Evolutionary conservation across 345 rosid species (phyloP).

Genomic region (Raphanus raphanistrum): DNA sequence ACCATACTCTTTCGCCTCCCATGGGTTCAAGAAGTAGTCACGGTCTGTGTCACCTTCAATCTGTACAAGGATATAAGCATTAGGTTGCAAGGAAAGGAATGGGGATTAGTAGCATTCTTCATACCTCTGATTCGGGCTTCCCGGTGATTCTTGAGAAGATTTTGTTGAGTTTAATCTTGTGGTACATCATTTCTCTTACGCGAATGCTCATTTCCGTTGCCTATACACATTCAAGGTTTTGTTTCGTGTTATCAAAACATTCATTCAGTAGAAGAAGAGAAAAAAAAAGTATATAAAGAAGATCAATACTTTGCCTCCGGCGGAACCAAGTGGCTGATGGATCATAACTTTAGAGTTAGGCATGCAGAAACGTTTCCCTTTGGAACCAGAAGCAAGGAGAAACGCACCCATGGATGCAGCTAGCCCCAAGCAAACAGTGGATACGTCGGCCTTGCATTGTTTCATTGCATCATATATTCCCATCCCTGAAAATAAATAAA

Average conservation of each 20-base stretch:
- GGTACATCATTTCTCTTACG: conserved; percentile 77
- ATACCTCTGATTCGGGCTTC: conserved; percentile 72
- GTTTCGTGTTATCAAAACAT: not conserved
- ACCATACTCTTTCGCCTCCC: conserved; percentile 96
- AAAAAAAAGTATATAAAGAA: not conserved
- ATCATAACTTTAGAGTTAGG: conserved; percentile 95
- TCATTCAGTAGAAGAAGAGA: not conserved
- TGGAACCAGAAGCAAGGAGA: conserved; percentile 79
- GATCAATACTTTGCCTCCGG: conserved; percentile 62
- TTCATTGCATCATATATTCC: conserved; percentile 98
- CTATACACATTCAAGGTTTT: conserved; percentile 44
- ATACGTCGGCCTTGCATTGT: conserved; percentile 90
- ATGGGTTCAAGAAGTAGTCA: conserved; percentile 84
- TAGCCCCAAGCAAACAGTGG: conserved; percentile 88
- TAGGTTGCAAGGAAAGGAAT: not conserved
- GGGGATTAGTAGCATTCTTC: not conserved
- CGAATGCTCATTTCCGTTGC: conserved; percentile 71
- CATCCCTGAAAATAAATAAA: conserved; percentile 48
- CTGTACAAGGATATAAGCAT: conserved; percentile 38
- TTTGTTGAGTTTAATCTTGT: conserved; percentile 73
- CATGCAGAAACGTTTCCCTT: conserved; percentile 96
- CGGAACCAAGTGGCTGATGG: conserved; percentile 88
- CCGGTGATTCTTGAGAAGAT: conserved; percentile 76
- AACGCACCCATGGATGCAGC: conserved; percentile 97
- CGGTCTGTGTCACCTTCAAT: conserved; percentile 76